Base-by-base conservation (phyloP, 2,329 filamentous ascomycete genomes). In the Trichoderma semiorbis region DNA sequence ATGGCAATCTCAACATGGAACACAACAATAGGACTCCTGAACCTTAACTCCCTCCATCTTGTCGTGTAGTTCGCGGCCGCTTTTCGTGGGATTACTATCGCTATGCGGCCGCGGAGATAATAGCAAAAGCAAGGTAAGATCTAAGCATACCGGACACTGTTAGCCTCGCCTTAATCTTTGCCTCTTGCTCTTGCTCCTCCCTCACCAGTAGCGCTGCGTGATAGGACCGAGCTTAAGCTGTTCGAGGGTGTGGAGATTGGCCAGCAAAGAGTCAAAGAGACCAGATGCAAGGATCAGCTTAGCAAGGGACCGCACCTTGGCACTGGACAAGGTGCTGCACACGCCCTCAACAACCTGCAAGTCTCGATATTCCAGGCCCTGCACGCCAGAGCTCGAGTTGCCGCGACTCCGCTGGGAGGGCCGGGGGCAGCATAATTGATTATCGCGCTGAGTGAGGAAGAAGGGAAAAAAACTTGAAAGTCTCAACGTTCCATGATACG, bases 91-190 rank as follows among this genome's bases (percentile, higher is more conserved):
- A 67, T 57, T 28, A 43, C 11, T n/a, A 43, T 43, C 36, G 21
- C 34, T 24, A 7, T 58, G 64, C 64, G 64, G 64, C 64, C 64
- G 50, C 64, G 64, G 34, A 39, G 34, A 58, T 24, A 58, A 30
- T 30, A 14, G 32, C 32, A 43, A 47, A 43, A 47, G 24, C 53
- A 60, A 60, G 65, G 65, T 60, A 47, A 60, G 65, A 68, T 68
- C 65, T 68, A 68, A 68, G 53, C 65, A 68, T 68, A 60, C 65
- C 36, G 36, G 14, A 68, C 36, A 60, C 53, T 47, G 36, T 47
- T 68, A 68, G 65, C 64, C 64, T 36, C 21, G 64, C 34, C 36
- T 28, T 55, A 28, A 57, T 39, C 21, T 24, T 7, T 39, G 30
- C 21, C 30, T 66, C 21, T 55, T 58, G 21, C 53, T 57, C 18